Evolutionary conservation across 495 filamentous ascomycete genomes (phyloP), one percentile per base, ranked within the genome.

Genomic region (Choiromyces venosus): DNA sequence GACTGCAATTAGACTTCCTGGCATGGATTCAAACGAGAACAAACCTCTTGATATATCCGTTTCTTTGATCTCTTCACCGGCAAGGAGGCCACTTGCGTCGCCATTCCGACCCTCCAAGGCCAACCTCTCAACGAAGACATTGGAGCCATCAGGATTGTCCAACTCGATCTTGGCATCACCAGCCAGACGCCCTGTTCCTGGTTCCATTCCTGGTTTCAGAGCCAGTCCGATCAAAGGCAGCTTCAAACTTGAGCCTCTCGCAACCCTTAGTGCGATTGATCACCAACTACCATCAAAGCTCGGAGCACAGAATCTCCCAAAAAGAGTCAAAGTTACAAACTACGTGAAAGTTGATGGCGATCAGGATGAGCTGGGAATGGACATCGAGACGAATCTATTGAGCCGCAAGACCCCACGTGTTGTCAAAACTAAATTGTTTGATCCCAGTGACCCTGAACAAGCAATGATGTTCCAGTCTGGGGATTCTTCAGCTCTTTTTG

Each of bases 11-110:
- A 61, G 18, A 61, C 52, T 12, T 29, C 25, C 56, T 3, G 71
- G 37, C 35, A 66, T 42, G 19, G 73, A 64, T 25, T 16, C 52
- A 61, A 33, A 33, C 25, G 61, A 67, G 39, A 77, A 46, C 9
- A 76, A 72, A 29, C 75, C 75, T 21, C 16, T 77, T 33, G 70
- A 77, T 73, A 39, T 77, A 25, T 77, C 74, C 19, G 69, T 71
- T 67, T 73, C 74, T 18, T 61, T 80, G 35, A 68, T 79, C 42
- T 67, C 74, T 8, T 77, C 78, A n/a, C 78, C 78, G 0, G 78
- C 78, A 37, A 76, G 74, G 42, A 77, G 78, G 68, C 71, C 72
- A 10, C 70, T 66, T 10, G 7, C 25, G 25, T 80, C 74, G n/a
- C 74, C 77, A 25, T 72, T 71, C 61, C 76, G 76, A 37, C 69